Percentiles rank a stretch among this genome's conserved stretches.
These are phyloP conservation scores for Rhizoclosmatium globosum DNA, from an alignment of 192 early-diverging fungal species.

Conservation along the genomic window DNA sequence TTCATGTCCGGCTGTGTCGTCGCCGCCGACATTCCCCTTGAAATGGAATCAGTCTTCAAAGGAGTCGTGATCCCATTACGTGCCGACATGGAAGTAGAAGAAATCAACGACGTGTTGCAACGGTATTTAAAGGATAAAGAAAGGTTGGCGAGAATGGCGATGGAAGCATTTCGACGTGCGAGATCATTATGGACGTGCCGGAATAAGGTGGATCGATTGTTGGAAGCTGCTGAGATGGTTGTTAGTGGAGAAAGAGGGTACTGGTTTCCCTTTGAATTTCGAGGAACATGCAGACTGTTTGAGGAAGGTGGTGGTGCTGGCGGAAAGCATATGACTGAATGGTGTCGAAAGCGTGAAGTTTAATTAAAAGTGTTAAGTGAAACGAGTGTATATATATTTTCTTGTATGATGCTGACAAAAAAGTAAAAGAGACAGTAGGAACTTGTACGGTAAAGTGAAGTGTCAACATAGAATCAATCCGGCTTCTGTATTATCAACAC, in stretches of 20 bases:
- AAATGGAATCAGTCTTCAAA: slow-evolving; percentile 29
- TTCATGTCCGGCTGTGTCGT: slow-evolving; percentile 35
- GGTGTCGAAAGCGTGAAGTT: neutral
- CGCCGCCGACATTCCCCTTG: slow-evolving; percentile 21
- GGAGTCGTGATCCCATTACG: slow-evolving; percentile 21
- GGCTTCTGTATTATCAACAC: too few relatives aligned
- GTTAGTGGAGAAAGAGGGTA: slow-evolving; percentile 23
- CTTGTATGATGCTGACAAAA: too few relatives aligned
- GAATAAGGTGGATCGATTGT: slow-evolving; percentile 32
- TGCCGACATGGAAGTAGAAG: slow-evolving; percentile 1
- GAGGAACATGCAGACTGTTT: slow-evolving; percentile 15
- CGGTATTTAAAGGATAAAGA: slow-evolving; percentile 21
- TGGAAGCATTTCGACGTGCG: slow-evolving; percentile 26
- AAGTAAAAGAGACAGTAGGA: too few relatives aligned
- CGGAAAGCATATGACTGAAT: slow-evolving; percentile 1
- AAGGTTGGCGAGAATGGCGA: slow-evolving; percentile 27
- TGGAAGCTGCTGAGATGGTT: slow-evolving; percentile 27
- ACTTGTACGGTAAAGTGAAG: too few relatives aligned
- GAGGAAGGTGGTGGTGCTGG: neutral
- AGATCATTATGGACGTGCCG: slow-evolving; percentile 25
- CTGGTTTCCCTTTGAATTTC: slow-evolving; percentile 34
- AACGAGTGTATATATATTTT: too few relatives aligned
- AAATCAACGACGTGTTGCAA: slow-evolving; percentile 22
- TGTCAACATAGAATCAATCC: too few relatives aligned
- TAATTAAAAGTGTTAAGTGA: too few relatives aligned